Evolutionary conservation across 352 stramenopile genomes (phyloP), one percentile per base, ranked within the genome.

Genomic region (Globisporangium paroecandrum): DNA sequence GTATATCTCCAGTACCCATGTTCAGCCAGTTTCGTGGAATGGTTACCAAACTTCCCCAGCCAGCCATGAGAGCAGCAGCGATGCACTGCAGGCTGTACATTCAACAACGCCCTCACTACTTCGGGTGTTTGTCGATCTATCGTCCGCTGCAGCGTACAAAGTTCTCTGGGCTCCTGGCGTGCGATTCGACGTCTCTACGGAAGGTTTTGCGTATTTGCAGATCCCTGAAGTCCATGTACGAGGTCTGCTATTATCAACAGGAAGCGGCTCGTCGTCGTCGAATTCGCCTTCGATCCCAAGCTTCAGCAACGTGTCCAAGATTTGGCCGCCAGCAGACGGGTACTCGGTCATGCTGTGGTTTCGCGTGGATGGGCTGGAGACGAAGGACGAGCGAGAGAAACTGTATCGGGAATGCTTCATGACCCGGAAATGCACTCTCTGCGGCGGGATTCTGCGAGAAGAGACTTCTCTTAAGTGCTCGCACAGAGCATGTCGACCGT

Each of bases 341-440:
- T 91, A 91, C 59, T 77, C 83, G 1, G 74, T 85, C 18, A 79
- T 86, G 66, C 53, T 85, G 24, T 91, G 83, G 83, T 84, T 91
- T 72, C 83, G 80, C 25, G 77, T 89, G 22, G 80, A 90, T 56
- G 70, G 60, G 3, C 66, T 78, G 24, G 83, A 91, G 51, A 70
- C 71, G 4, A 91, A 91, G 63, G 77, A 87, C 3, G 80, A 79
- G 34, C 83, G 83, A 8, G 85, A 93, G 34, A 77, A 78, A 43
- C 60, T 85, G 9, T 93, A 93, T 49, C 83, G 80, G 38, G 72
- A 86, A 46, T 77, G 78, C 36, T 77, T 89, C 46, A 69, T 89
- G 75, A 65, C 71, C 4, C 87, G 81, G 59, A 77, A 77, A 29
- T 93, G 85, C 29, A 78, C 89, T 49, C 72, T 90, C 29, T 93